Evolutionary conservation across 2,329 filamentous ascomycete species (phyloP), one percentile per base, ranked within the genome.

Genomic region (Neofusicoccum umdonicola): DNA sequence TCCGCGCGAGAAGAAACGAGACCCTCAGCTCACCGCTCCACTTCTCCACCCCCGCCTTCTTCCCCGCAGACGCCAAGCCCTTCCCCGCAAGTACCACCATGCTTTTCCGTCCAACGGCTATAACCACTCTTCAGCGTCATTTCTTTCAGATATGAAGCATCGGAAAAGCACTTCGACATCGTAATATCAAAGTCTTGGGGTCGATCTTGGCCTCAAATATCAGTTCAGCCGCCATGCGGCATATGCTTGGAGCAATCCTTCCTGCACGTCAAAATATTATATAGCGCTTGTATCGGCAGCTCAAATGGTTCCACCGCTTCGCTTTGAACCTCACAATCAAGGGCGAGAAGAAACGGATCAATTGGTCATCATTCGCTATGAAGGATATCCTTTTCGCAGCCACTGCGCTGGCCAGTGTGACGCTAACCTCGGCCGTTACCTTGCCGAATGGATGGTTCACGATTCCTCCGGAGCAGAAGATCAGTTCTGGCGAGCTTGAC

Each of bases 381-480:
- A 69, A 66, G 19, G 64, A 54, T 41, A 8, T 63, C 15, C 37
- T 69, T 8, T 9, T 66, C 19, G 39, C 58, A 19, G 64, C 19
- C 13, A 27, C 65, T 11, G 64, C 64, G 11, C 60, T 69, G 19
- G 58, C 62, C 47, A 66, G 64, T 39, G 65, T 65, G n/a, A 54
- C 58, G 2, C 45, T 69, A 45, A 64, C 66, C 34, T 66, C 64
- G 41, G 65, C 67, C 27, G 62, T 67, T 15, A 62, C 58, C 22
- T 42, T 69, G 31, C 68, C 67, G 12, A 68, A 61, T 48, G 67
- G 68, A 39, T 69, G 68, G 68, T 69, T 69, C 56, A 57, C 57
- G 9, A 66, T 69, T n/a, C 34, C 66, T 5, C 67, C 67, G 1
- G 58, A 62, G 12, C 42, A 65, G n/a, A 66, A 68, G 6, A 68